A percentile compares a stretch with the other conserved stretches of the same genome.
Evolutionary conservation across 179 eudicot genomes (phyloP).

Genomic region (Beta macrorhiza): DNA sequence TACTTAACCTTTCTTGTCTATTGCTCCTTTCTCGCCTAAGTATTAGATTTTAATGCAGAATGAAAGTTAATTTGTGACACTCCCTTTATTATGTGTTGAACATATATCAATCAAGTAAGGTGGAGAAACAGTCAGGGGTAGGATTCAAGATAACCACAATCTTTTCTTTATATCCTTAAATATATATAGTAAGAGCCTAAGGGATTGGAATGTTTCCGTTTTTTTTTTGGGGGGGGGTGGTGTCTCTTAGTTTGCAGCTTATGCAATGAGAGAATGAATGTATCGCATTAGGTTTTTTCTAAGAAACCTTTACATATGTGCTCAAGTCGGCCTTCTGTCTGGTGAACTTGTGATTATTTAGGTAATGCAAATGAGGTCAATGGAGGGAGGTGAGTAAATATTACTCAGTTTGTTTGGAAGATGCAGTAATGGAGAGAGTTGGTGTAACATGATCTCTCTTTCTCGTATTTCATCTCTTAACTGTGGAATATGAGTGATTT

Average conservation of each 20-base stretch:
- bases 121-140: not conserved
- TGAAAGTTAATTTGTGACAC: not conserved
- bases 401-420: not conserved
- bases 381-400: constrained; percentile 1
- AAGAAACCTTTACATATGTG: too few species aligned
- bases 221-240: too few species aligned
- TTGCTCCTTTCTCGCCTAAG: not conserved
- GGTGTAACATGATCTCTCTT: not conserved
- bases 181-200: too few species aligned
- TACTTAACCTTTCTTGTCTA: not conserved
- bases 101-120: not conserved
- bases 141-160: not conserved
- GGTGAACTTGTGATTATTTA: not conserved
- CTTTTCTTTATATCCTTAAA: not conserved
- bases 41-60: not conserved
- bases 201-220: too few species aligned
- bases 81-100: not conserved
- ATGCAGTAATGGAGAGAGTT: not conserved
- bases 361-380: not conserved
- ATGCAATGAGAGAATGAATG: too few species aligned
- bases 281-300: too few species aligned
- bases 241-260: too few species aligned
- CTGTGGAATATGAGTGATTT: not conserved
- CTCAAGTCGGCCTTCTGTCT: not conserved
- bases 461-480: not conserved